Evolutionary conservation across 2,329 filamentous ascomycete genomes (phyloP).

Genomic region (Emmonsia crescens): DNA sequence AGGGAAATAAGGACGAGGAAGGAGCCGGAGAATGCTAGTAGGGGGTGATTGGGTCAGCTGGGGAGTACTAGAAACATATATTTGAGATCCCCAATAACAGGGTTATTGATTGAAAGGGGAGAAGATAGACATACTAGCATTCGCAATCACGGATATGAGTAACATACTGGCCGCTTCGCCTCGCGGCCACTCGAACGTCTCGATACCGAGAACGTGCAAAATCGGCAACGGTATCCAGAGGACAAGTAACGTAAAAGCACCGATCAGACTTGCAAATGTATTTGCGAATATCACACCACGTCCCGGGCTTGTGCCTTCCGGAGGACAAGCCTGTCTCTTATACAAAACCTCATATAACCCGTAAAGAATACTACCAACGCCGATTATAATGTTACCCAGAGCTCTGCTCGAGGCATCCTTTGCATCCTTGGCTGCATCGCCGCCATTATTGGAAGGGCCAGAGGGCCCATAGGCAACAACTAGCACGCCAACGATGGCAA

Average conservation of each 20-base stretch:
- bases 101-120: neutral
- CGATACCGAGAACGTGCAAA: constrained; percentile 65
- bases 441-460: constrained; percentile 38
- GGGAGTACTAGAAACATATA: constrained; percentile 6
- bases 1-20: constrained; percentile 89
- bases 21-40: constrained; percentile 66
- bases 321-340: constrained; percentile 85
- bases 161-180: constrained; percentile 73
- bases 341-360: constrained; percentile 96
- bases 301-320: constrained; percentile 71
- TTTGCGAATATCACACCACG: constrained; percentile 96
- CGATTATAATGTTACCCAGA: constrained; percentile 84
- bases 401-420: constrained; percentile 57
- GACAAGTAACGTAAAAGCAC: constrained; percentile 70
- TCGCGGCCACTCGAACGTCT: constrained; percentile 70
- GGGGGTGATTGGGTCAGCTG: neutral
- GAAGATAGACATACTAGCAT: constrained; percentile 52
- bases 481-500: constrained; percentile 82
- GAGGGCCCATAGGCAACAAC: constrained; percentile 91
- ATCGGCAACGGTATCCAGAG: constrained; percentile 88
- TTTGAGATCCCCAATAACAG: neutral
- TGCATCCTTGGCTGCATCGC: constrained; percentile 20
- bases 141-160: constrained; percentile 67
- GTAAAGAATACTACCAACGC: constrained; percentile 80
- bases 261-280: constrained; percentile 79